phyloP scores from a whole-genome alignment of 768 basidiomycete species.

The Suillus ampliporus region DNA sequence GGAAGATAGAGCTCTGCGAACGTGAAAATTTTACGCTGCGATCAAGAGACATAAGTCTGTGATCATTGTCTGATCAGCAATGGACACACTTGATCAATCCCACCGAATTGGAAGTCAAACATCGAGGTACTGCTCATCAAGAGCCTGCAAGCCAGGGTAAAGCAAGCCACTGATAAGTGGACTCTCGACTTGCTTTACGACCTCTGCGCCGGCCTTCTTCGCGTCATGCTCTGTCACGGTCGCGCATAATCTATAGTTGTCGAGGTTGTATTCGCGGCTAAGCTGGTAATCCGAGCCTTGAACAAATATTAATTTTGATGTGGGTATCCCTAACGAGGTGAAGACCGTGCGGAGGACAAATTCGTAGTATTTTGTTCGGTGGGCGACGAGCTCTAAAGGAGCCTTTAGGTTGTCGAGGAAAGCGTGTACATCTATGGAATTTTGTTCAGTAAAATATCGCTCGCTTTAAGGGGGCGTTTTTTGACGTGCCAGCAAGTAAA shows the following conservation, averaged over 20 bases:
- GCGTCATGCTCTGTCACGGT: conserved; percentile 95
- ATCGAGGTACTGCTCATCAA: conserved; percentile 96
- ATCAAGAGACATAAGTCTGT: not conserved
- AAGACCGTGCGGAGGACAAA: conserved; percentile 83
- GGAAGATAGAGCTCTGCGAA: conserved; percentile 97
- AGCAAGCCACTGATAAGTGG: conserved; percentile 89
- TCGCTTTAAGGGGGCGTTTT: not conserved
- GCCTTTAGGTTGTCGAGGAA: conserved; percentile 99
- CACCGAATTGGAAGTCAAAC: conserved; percentile 98
- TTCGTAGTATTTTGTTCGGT: conserved; percentile 92
- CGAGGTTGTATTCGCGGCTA: conserved; percentile 88
- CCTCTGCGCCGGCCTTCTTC: conserved; percentile 98
- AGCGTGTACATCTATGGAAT: conserved; percentile 81
- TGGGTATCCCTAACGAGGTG: conserved; percentile 88
- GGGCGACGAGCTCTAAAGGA: conserved; percentile 85
- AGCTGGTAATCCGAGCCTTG: conserved; percentile 94
- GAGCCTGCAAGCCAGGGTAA: conserved; percentile 95
- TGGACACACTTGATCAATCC: conserved; percentile 85
- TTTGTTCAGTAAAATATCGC: not conserved
- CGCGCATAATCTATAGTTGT: conserved; percentile 92
- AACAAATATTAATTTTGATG: conserved; percentile 80
- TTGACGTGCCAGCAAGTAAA: conserved; percentile 70
- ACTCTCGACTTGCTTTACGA: conserved; percentile 96
- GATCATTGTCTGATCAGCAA: not conserved
- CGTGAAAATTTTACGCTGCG: conserved; percentile 96